Evolutionary conservation across 495 filamentous ascomycete genomes (phyloP).

Genomic region (Penicillium samsonianum): DNA sequence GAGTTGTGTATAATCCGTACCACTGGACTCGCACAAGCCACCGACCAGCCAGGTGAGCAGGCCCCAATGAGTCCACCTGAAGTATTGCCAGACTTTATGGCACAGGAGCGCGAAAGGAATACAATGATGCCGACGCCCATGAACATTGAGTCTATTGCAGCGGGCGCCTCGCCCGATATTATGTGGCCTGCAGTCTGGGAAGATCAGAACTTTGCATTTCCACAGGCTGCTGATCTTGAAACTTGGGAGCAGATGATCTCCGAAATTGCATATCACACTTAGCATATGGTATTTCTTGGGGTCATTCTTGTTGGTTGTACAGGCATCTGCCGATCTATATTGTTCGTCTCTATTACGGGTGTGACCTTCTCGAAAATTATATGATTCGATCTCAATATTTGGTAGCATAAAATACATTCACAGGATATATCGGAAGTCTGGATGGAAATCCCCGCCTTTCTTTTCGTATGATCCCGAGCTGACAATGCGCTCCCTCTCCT

Average conservation of each 20-base stretch:
- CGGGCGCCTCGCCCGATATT: conserved; percentile 11
- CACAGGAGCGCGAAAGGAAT: neutral
- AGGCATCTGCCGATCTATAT: neutral
- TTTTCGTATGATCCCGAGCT: conserved; percentile 20
- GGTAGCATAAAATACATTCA: conserved; percentile 4
- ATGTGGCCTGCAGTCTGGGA: conserved; percentile 23
- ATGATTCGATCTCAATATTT: neutral
- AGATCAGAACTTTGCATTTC: conserved; percentile 21
- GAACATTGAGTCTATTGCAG: neutral
- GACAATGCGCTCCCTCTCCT: conserved; percentile 15
- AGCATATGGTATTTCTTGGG: neutral
- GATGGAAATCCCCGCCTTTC: conserved; percentile 20
- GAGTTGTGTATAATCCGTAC: conserved; percentile 20
- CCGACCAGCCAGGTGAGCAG: conserved; percentile 5
- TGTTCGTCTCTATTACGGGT: neutral
- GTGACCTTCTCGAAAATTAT: too few relatives aligned
- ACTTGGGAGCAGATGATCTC: conserved; percentile 25
- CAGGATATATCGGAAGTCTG: conserved; percentile 20
- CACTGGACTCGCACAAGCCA: conserved; percentile 6
- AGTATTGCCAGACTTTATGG: neutral
- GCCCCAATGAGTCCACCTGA: conserved; percentile 2
- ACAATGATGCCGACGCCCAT: neutral
- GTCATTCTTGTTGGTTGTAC: neutral
- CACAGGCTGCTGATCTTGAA: conserved; percentile 19
- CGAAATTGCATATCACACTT: conserved; percentile 21